A percentile compares a stretch with the other conserved stretches of the same genome.
Conservation (phyloP, 2,329 filamentous ascomycete species). For the Scedosporium aurantiacum region DNA sequence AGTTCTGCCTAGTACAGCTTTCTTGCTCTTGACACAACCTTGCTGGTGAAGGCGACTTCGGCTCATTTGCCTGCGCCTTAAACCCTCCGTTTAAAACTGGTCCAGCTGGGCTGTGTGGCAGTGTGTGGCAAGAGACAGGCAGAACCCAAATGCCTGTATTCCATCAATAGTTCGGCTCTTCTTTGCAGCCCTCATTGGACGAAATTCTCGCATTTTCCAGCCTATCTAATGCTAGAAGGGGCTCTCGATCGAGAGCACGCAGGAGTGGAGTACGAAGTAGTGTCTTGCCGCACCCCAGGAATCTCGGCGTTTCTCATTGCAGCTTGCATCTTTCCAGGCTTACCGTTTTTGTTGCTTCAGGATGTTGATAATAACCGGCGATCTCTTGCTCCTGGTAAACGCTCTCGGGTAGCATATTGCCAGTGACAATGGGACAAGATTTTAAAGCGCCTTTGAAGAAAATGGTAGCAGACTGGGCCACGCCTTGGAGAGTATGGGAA, state of each 20-base stretch:
- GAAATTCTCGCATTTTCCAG: conserved; percentile 3
- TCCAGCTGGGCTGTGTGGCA: background rate
- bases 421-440: background rate
- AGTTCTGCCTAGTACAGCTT: background rate
- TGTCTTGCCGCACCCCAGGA: no score
- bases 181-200: background rate
- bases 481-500: background rate
- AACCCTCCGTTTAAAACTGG: background rate
- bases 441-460: background rate
- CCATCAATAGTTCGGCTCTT: background rate
- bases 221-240: conserved; percentile 1
- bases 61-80: background rate
- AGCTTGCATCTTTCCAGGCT: background rate
- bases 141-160: background rate
- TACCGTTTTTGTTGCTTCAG: background rate
- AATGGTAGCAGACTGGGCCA: background rate
- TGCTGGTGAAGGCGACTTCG: background rate
- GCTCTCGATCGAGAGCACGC: background rate
- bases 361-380: background rate
- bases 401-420: background rate
- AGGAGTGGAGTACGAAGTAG: no score
- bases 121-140: background rate
- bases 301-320: no score
- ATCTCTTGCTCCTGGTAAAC: background rate
- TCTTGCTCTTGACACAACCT: background rate